Conservation (phyloP, 2,329 filamentous ascomycete species). For the Cercospora beticola region DNA sequence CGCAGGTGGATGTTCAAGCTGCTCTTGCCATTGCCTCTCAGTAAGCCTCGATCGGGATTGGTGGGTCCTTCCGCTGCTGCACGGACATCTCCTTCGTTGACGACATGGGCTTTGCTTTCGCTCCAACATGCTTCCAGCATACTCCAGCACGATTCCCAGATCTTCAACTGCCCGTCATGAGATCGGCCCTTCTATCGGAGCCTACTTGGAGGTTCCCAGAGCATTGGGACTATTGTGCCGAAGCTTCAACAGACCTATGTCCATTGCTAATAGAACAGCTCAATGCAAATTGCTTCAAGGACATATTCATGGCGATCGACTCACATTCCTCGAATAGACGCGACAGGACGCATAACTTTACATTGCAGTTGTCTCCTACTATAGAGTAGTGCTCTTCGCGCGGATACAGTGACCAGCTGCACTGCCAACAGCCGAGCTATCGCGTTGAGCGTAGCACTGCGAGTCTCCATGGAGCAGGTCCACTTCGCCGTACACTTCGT, state of each 20-base stretch:
- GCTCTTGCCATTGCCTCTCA: constrained; percentile 3
- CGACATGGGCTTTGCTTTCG: constrained; percentile 1
- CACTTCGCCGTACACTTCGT: neutral
- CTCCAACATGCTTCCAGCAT: neutral
- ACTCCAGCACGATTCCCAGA: neutral
- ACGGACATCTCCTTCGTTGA: neutral
- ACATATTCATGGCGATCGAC: neutral
- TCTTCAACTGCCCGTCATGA: neutral
- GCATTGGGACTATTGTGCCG: neutral
- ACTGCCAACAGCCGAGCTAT: neutral
- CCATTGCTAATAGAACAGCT: neutral
- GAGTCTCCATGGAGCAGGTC: neutral
- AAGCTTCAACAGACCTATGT: neutral
- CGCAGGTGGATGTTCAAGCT: neutral
- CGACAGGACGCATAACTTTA: neutral
- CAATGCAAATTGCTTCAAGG: neutral
- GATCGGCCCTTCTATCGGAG: neutral
- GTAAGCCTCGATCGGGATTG: neutral
- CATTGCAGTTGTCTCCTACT: neutral
- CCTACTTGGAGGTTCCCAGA: neutral
- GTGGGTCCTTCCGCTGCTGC: neutral
- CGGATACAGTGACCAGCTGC: neutral
- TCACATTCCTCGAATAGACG: neutral
- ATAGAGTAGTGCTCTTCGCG: neutral
- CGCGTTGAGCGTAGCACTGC: neutral